phyloP scores from a whole-genome alignment of 2,329 filamentous ascomycete genomes.

The Ophiostoma australiae region DNA sequence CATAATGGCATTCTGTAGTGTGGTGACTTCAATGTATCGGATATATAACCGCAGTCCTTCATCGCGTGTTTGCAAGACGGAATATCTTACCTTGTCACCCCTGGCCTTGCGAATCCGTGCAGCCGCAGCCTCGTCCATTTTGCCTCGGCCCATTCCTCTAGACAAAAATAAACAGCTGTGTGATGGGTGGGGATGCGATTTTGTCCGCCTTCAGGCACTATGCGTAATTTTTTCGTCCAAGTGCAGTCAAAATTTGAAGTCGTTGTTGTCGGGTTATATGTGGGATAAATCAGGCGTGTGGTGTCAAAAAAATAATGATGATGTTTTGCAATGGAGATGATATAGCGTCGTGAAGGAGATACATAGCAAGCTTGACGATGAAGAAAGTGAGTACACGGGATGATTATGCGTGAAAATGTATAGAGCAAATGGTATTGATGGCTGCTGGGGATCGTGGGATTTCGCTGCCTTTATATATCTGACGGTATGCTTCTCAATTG shows the following conservation, averaged over 20 bases:
- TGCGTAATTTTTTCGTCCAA: neutral
- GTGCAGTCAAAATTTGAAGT: neutral
- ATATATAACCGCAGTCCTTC: neutral
- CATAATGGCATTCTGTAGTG: neutral
- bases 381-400: neutral
- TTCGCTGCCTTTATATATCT: slow-evolving; percentile 4
- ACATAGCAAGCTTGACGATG: neutral
- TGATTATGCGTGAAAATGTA: neutral
- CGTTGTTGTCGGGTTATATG: neutral
- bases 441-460: slow-evolving; percentile 8
- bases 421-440: neutral
- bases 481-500: neutral
- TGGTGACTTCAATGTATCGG: neutral
- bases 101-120: slow-evolving; percentile 41
- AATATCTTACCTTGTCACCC: slow-evolving; percentile 36
- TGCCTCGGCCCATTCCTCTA: slow-evolving; percentile 34
- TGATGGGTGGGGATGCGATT: neutral
- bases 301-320: neutral
- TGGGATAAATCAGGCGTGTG: neutral
- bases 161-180: neutral
- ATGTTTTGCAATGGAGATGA: neutral
- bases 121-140: slow-evolving; percentile 42
- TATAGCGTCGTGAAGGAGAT: neutral
- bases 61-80: neutral
- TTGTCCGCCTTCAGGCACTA: neutral